Percentiles rank a stretch among this genome's conserved stretches.
Conservation (phyloP, 164 flowering plant genomes). For the Aristolochia californica region DNA sequence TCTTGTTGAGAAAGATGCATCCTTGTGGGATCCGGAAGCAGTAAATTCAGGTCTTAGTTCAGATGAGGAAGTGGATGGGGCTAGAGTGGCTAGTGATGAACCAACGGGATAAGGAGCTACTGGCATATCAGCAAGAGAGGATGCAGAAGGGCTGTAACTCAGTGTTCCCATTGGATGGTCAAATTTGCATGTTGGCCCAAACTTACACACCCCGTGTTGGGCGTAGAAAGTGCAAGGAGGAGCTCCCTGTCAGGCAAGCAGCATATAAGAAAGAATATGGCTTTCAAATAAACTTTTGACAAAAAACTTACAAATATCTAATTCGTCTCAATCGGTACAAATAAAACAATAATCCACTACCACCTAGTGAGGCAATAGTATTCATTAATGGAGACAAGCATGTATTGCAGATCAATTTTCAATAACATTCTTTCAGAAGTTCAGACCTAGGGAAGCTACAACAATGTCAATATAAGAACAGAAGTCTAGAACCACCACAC, state of each 20-base stretch:
- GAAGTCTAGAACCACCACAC: too few relatives aligned
- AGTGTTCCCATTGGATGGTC: conserved; percentile 72
- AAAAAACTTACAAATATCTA: background rate
- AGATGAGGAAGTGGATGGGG: conserved; percentile 81
- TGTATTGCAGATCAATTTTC: too few relatives aligned
- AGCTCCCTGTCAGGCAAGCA: conserved; percentile 47
- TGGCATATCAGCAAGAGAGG: conserved; percentile 91
- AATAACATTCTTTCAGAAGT: too few relatives aligned
- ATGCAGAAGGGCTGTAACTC: conserved; percentile 90
- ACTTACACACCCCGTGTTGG: conserved; percentile 75
- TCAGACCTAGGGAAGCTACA: too few relatives aligned
- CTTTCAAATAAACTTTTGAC: background rate
- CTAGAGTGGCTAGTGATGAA: conserved; percentile 61
- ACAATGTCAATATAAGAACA: too few relatives aligned
- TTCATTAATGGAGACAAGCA: too few relatives aligned
- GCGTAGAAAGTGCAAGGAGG: conserved; percentile 57
- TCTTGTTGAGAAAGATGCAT: conserved; percentile 27
- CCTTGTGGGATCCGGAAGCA: conserved; percentile 45
- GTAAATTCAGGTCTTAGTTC: conserved; percentile 51
- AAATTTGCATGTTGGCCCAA: conserved; percentile 75
- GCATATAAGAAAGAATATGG: background rate
- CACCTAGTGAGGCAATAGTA: too few relatives aligned
- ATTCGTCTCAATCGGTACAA: too few relatives aligned
- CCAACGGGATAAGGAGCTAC: conserved; percentile 92
- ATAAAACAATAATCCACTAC: too few relatives aligned